Base-by-base conservation (phyloP, 768 basidiomycete species). In the Rhodotorula kratochvilovae region DNA sequence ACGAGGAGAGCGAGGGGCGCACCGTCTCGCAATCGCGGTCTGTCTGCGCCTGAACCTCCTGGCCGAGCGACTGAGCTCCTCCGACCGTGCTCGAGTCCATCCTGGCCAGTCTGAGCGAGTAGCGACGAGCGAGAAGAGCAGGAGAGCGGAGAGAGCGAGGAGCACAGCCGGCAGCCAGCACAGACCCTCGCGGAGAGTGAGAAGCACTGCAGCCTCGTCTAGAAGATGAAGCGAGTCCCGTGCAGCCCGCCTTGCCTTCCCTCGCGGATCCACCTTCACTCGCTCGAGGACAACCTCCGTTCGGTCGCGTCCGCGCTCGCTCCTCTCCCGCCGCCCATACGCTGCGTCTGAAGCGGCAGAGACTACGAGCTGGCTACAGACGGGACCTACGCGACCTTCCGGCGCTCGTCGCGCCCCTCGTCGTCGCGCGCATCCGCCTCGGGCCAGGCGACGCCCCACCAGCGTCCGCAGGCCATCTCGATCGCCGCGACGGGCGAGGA, bases 381-480 rank as follows among this genome's bases (percentile, higher is more conserved):
- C 2, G 6, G 50, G 25, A 55, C 25, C 54, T 70, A 70, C 61
- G 56, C 59, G 4, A 70, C 69, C 31, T 70, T 70, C 45, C 69
- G 63, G 16, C 58, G 69, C 23, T 45, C 59, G 17, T 33, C 50
- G 39, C 31, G 16, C 33, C 61, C 33, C 15, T 36, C 48, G 13
- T 15, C 36, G 3, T 2, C 61, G 2, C 35, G n/a, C 61, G 7
- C 6, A 0, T 33, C 48, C 61, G 1, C 27, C 51, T 29, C 29
- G 21, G 51, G 15, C 43, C 16, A 4, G 27, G 51, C 50, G 33
- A 48, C 46, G 27, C 16, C 36, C 29, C 19, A 27, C 39, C 19
- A 27, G 25, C n/a, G 29, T 29, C 11, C 35, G 21, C 35, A 25
- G 6, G 10, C 17, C 35, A 29, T 36, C 33, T 5, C 43, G 48